Evolutionary conservation across 2,329 filamentous ascomycete genomes (phyloP), one percentile per base, ranked within the genome.

Genomic region (Plenodomus biglobosus): DNA sequence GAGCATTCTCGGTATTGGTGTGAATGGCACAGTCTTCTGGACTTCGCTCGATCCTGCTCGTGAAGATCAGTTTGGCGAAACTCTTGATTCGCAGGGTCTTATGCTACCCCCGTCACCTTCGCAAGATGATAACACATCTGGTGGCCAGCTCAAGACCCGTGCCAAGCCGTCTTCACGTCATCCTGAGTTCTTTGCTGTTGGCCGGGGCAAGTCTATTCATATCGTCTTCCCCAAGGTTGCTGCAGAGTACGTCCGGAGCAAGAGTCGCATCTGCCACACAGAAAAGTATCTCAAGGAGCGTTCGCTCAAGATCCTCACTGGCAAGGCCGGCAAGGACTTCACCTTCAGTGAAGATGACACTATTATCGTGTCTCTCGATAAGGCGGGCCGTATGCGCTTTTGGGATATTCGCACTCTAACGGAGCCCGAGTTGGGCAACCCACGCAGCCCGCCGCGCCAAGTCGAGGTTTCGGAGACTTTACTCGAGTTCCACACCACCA

Each of bases 261-360:
- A 75, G 37, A 78, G 79, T 50, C 79, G 81, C 40, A 77, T 78
- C 34, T 90, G 96, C 52, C 88, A 96, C 68, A 94, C 89, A 0
- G 91, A 96, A 69, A 88, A 85, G 66, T 90, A 95, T 55, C 83
- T 94, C 58, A 86, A 86, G 66, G 87, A 96, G 68, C 92, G 89
- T 65, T 88, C 88, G 40, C 78, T 97, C 57, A 95, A 92, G 74
- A 96, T 99, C 73, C 90, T 92, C 61, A 97, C 92, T 53, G 94
- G 92, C 61, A 99, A 99, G 78, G 92, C 94, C 58, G 94, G 92
- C 55, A 99, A 99, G 73, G 94, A 99, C 71, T 99, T 99, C 70
- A 88, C 86, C 39, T 99, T 99, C 75, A 96, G 92, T 72, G 92
- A 95, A 71, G 94, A 99, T 71, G 94, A 99, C 71, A 89, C 87